Evolutionary conservation across 1,284 basidiomycete species (phyloP), one percentile per base, ranked within the genome.

Genomic region (Mycena sp.): DNA sequence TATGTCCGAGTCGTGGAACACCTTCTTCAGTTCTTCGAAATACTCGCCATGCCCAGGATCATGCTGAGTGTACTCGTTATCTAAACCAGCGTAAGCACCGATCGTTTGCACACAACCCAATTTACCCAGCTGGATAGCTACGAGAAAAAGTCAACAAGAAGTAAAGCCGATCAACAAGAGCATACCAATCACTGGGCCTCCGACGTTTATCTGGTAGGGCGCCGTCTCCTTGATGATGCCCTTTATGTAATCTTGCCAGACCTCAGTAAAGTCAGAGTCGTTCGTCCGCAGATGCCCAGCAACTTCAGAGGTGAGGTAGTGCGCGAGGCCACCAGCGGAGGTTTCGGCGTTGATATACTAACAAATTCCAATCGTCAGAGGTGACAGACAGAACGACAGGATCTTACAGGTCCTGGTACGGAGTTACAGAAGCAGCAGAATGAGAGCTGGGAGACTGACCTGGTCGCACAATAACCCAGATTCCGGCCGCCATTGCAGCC

Each of bases 291-390:
- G 78, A 43, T 79, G 79, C 2, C 89, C 89, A 4, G 86, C 83
- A 16, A 92, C 85, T 69, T 89, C 83, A 12, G 86, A 83, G 1
- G 90, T 92, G 16, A 86, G 81, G 93, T 92, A 94, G 64, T 91
- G 90, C 0, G 92, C 85, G 63, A 93, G 87, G 2, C 92, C 92
- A 21, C 92, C 92, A 1, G 90, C 91, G 1, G 89, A 89, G 0
- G 91, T 92, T 74, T 95, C 93, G 0, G 91, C 90, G 67, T 92
- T 92, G 78, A 93, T 93, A 73, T 93, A 89, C 74, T 77, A 65
- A 32, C 6, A 23, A 12, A n/a, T n/a, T n/a, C n/a, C n/a, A 17
- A 43, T 56, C 17, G 50, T 40, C 17, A 14, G 30, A 19, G 55
- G 14, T 30, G 46, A 14, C 14, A 28, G 2, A 41, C 19, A 61